Percentiles rank a stretch among this genome's conserved stretches.
These are phyloP conservation scores for Arctium minus DNA, from an alignment of 129 eudicot genomes.

Conservation along the genomic window DNA sequence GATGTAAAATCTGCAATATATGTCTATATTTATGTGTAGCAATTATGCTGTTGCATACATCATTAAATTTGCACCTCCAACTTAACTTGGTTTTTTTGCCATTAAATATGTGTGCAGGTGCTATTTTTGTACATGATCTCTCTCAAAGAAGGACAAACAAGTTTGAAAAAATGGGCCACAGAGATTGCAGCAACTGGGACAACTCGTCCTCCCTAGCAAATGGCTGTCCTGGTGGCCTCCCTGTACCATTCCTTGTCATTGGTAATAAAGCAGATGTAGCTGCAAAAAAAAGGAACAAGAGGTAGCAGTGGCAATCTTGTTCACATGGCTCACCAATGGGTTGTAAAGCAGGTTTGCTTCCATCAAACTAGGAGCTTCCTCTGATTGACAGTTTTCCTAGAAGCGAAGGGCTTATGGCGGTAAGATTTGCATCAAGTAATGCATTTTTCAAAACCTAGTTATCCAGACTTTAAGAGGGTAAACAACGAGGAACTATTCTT, in stretches of 20 bases:
- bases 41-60: not conserved
- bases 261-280: slow-evolving; percentile 97
- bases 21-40: not conserved
- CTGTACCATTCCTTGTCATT: slow-evolving; percentile 82
- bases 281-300: slow-evolving; percentile 65
- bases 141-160: slow-evolving; percentile 88
- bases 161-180: slow-evolving; percentile 91
- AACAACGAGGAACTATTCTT: not conserved
- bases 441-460: not conserved
- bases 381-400: slow-evolving; percentile 87
- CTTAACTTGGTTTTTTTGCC: not conserved
- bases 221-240: slow-evolving; percentile 95
- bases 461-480: too few relatives aligned
- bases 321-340: slow-evolving; percentile 91
- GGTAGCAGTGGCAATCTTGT: slow-evolving; percentile 99
- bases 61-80: not conserved
- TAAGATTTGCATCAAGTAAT: slow-evolving; percentile 32
- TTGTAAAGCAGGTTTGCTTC: slow-evolving; percentile 89
- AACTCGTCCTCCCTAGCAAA: slow-evolving; percentile 85
- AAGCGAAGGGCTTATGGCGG: slow-evolving; percentile 76
- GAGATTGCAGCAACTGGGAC: slow-evolving; percentile 84
- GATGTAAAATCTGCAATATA: not conserved
- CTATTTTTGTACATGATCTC: slow-evolving; percentile 90
- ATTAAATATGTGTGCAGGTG: slow-evolving; percentile 46
- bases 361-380: slow-evolving; percentile 85